phyloP scores from a whole-genome alignment of 306 rosid genomes.

The Purshia tridentata region DNA sequence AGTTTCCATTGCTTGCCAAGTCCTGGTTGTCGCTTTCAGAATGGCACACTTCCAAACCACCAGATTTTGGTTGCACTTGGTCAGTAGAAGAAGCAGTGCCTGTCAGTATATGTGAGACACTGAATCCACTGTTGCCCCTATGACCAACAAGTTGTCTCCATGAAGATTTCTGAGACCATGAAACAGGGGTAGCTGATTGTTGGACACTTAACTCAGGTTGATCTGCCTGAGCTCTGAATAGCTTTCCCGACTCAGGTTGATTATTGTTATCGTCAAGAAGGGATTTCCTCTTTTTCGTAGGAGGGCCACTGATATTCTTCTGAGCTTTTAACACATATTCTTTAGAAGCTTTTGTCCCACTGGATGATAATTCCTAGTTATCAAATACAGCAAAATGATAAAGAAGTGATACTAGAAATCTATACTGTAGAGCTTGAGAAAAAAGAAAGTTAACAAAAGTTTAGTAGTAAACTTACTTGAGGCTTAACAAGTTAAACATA shows the following conservation, averaged over 20 bases:
- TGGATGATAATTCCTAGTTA: slow-evolving; percentile 46
- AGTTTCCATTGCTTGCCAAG: slow-evolving; percentile 19
- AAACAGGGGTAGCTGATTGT: slow-evolving; percentile 33
- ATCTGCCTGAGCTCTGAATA: slow-evolving; percentile 27
- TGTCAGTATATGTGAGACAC: slow-evolving; percentile 44
- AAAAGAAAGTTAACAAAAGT: neutral
- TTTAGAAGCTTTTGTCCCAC: neutral
- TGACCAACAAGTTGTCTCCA: slow-evolving; percentile 70
- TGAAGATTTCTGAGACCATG: slow-evolving; percentile 74
- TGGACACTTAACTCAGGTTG: slow-evolving; percentile 34
- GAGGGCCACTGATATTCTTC: slow-evolving; percentile 30
- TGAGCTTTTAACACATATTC: slow-evolving; percentile 20
- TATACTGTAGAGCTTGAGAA: neutral
- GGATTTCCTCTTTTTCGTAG: slow-evolving; percentile 51
- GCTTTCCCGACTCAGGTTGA: slow-evolving; percentile 26
- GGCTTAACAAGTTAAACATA: neutral
- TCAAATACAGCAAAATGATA: slow-evolving; percentile 12
- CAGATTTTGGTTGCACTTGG: slow-evolving; percentile 27
- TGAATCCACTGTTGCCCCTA: slow-evolving; percentile 44
- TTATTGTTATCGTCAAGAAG: slow-evolving; percentile 18
- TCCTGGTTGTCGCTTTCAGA: slow-evolving; percentile 25
- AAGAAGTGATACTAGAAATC: slow-evolving; percentile 17
- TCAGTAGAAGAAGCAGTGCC: slow-evolving; percentile 26
- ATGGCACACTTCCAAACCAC: slow-evolving; percentile 15
- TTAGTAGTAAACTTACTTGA: neutral